These are phyloP conservation scores for Saprolegnia parasitica DNA, from an alignment of 352 stramenopile genomes.

Conservation along the genomic window DNA sequence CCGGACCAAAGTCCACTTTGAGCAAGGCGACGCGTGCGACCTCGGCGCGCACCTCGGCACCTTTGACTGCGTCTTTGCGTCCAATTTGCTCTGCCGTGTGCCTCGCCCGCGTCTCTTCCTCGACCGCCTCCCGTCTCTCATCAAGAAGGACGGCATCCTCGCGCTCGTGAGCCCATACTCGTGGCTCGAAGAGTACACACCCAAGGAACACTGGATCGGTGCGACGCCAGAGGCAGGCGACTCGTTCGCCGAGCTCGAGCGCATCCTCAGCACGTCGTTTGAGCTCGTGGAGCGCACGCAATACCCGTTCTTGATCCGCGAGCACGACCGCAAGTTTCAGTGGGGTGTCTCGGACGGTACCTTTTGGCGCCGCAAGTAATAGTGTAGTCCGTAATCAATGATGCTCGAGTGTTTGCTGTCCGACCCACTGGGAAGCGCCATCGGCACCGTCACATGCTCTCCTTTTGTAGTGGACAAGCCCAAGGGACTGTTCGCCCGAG, in stretches of 20 bases:
- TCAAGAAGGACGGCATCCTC: conserved; percentile 89
- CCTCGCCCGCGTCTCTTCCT: conserved; percentile 90
- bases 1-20: conserved; percentile 77
- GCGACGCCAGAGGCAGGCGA: conserved; percentile 44
- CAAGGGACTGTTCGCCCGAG: no score
- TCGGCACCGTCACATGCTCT: no score
- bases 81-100: conserved; percentile 94
- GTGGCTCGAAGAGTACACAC: conserved; percentile 96
- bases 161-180: conserved; percentile 96
- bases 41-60: conserved; percentile 66
- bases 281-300: conserved; percentile 73
- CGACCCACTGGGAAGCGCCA: no score
- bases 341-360: conserved; percentile 86
- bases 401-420: no score
- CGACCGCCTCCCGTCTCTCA: conserved; percentile 69
- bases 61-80: conserved; percentile 94
- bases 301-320: conserved; percentile 89
- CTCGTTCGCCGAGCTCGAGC: conserved; percentile 63
- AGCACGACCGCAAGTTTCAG: conserved; percentile 91
- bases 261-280: conserved; percentile 58
- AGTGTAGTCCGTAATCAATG: neutral
- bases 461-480: no score
- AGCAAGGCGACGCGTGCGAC: conserved; percentile 91
- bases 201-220: conserved; percentile 85
- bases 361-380: conserved; percentile 68